These are phyloP conservation scores for Rhododendron kiyosumense DNA, from an alignment of 148 eudicot species.

Conservation along the genomic window DNA sequence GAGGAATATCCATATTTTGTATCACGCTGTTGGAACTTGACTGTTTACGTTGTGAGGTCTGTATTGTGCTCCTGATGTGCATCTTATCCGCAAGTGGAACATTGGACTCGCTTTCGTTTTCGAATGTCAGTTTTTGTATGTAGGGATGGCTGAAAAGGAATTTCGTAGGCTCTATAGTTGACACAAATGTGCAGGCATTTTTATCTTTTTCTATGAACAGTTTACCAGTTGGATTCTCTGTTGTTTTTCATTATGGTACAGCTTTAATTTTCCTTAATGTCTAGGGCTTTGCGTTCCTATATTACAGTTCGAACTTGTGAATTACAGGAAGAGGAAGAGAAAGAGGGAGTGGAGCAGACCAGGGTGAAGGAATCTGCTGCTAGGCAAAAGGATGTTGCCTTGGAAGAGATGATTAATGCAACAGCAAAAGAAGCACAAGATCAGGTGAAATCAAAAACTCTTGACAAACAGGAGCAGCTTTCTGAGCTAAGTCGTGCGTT, in stretches of 20 bases:
- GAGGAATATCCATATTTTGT: background rate
- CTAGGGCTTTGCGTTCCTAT: background rate
- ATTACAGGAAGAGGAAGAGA: slow-evolving; percentile 64
- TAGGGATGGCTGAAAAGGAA: background rate
- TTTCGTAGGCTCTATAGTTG: background rate
- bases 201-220: background rate
- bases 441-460: slow-evolving; percentile 51
- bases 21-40: background rate
- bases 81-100: background rate
- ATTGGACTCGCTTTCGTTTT: background rate
- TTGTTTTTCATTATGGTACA: background rate
- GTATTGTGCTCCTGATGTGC: background rate
- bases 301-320: background rate
- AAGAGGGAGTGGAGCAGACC: slow-evolving; percentile 48
- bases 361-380: slow-evolving; percentile 39
- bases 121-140: background rate
- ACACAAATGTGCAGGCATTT: background rate
- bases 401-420: slow-evolving; percentile 53
- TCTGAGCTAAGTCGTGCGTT: slow-evolving; percentile 86
- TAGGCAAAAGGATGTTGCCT: slow-evolving; percentile 48
- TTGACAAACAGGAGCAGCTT: slow-evolving; percentile 68
- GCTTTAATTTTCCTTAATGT: background rate
- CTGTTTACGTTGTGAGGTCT: background rate
- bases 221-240: background rate
- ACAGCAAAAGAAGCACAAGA: slow-evolving; percentile 27